Conservation (phyloP, 1,284 basidiomycete genomes). For the Retiboletus flavoniger region DNA sequence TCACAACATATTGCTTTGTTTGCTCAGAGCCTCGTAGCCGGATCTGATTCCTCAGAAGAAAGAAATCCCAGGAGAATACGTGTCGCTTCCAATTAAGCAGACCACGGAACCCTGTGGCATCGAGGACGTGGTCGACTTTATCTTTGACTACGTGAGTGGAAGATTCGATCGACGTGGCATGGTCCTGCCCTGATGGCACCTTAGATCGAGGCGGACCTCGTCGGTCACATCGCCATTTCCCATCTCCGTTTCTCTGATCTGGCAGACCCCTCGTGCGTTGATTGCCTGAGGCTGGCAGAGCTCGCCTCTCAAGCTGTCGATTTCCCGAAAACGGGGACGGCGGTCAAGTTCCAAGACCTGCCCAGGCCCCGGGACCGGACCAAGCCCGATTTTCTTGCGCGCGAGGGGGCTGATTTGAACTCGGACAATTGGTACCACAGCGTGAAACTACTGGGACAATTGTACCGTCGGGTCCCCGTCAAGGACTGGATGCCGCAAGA, state of each 20-base stretch:
- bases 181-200: slow-evolving; percentile 3
- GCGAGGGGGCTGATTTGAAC: slow-evolving; percentile 35
- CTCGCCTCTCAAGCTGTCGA: slow-evolving; percentile 72
- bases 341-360: slow-evolving; percentile 49
- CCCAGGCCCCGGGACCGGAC: slow-evolving; percentile 41
- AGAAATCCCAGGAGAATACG: slow-evolving; percentile 39
- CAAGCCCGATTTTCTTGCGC: slow-evolving; percentile 44
- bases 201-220: slow-evolving; percentile 55
- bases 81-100: slow-evolving; percentile 33
- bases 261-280: slow-evolving; percentile 48
- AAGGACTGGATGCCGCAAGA: slow-evolving; percentile 29
- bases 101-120: slow-evolving; percentile 40
- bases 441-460: slow-evolving; percentile 37
- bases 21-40: slow-evolving; percentile 23
- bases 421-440: slow-evolving; percentile 37
- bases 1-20: slow-evolving; percentile 3
- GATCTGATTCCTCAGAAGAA: slow-evolving; percentile 26
- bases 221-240: slow-evolving; percentile 56
- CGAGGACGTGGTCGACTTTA: slow-evolving; percentile 49
- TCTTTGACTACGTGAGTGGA: slow-evolving; percentile 44
- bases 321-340: slow-evolving; percentile 63
- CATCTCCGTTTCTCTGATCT: slow-evolving; percentile 60
- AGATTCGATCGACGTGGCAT: not conserved
- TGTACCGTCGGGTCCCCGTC: slow-evolving; percentile 41
- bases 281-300: slow-evolving; percentile 55